These are phyloP conservation scores for Kregervanrija fluxuum DNA, from an alignment of 805 yeast genomes.

Conservation along the genomic window DNA sequence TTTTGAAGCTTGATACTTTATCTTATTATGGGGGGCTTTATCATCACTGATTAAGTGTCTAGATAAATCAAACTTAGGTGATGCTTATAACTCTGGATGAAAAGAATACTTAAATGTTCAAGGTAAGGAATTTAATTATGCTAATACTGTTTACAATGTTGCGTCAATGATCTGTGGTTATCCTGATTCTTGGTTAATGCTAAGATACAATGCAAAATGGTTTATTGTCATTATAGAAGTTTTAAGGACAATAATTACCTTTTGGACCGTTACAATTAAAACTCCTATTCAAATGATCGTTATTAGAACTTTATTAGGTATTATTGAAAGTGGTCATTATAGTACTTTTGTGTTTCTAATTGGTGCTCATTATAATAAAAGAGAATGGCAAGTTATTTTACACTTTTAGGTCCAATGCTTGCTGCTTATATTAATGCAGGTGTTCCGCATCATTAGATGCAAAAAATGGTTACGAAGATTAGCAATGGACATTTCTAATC, in stretches of 20 bases:
- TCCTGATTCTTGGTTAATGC: conserved; percentile 21
- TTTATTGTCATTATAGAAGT: conserved; percentile 20
- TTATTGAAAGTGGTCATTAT: conserved; percentile 37
- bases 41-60: conserved; percentile 47
- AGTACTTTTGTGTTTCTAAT: conserved; percentile 34
- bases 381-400: conserved; percentile 37
- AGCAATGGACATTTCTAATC: conserved; percentile 65
- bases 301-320: conserved; percentile 35
- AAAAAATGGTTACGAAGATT: conserved; percentile 45
- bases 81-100: conserved; percentile 66
- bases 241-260: conserved; percentile 24
- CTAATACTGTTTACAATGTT: conserved; percentile 21
- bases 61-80: conserved; percentile 47
- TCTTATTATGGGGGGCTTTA: conserved; percentile 23
- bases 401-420: conserved; percentile 35
- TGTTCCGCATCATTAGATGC: conserved; percentile 34
- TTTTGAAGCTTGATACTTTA: conserved; percentile 11
- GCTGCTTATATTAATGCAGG: conserved; percentile 39
- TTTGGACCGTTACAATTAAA: conserved; percentile 21
- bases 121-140: conserved; percentile 18
- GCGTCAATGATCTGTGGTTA: conserved; percentile 35
- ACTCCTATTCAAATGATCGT: conserved; percentile 32
- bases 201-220: conserved; percentile 17
- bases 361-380: conserved; percentile 36
- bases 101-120: conserved; percentile 33